Conservation (phyloP, 2,329 filamentous ascomycete genomes). For the Pseudogymnoascus sp. region DNA sequence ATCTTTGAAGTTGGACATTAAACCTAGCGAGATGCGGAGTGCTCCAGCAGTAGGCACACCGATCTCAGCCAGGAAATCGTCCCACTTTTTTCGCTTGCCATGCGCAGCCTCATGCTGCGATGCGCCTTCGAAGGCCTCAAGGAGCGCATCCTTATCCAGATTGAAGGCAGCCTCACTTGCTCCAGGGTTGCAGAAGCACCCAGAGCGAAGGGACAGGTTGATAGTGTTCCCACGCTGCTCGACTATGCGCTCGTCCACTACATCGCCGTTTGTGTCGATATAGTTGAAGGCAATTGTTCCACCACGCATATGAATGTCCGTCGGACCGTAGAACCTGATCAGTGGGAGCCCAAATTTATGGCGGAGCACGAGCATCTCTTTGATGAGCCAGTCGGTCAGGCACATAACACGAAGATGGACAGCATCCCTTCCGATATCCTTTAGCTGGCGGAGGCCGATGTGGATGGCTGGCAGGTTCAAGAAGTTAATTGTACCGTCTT, state of each 20-base stretch:
- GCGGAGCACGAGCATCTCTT: constrained; percentile 25
- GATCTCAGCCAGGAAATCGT: constrained; percentile 21
- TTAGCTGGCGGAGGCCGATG: constrained; percentile 32
- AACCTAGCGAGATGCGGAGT: constrained; percentile 33
- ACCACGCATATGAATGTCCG: constrained; percentile 26
- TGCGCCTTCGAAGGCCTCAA: constrained; percentile 10
- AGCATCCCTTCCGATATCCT: constrained; percentile 23
- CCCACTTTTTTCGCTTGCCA: constrained; percentile 16
- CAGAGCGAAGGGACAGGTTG: constrained; percentile 31
- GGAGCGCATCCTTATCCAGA: constrained; percentile 20
- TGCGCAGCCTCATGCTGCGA: not conserved
- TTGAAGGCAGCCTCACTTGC: constrained; percentile 31
- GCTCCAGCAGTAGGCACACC: constrained; percentile 28
- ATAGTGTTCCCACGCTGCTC: constrained; percentile 31
- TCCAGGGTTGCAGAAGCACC: constrained; percentile 37
- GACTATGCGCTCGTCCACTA: constrained; percentile 33
- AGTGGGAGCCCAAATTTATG: constrained; percentile 31
- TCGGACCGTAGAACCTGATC: constrained; percentile 32
- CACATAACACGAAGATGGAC: constrained; percentile 30
- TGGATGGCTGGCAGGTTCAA: constrained; percentile 33
- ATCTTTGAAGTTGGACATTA: constrained; percentile 31
- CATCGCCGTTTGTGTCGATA: constrained; percentile 27
- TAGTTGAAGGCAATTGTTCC: constrained; percentile 35
- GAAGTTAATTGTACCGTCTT: constrained; percentile 36
- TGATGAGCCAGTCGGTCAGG: constrained; percentile 32